Percentiles rank a stretch among this genome's conserved stretches.
phyloP scores from a whole-genome alignment of 352 stramenopile genomes.

The Phytophthora crassamura region DNA sequence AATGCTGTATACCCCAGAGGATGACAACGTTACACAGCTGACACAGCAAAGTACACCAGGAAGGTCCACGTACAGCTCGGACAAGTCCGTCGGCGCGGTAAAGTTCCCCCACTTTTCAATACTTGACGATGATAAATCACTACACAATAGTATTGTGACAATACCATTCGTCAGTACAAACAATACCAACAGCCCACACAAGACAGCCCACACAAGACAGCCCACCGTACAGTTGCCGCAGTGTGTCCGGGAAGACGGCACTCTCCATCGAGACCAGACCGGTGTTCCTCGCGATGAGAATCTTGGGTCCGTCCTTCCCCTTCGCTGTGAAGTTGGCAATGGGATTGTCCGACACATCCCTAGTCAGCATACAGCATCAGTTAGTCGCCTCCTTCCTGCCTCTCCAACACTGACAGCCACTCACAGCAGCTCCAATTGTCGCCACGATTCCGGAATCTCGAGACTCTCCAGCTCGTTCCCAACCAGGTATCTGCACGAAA shows the following conservation, averaged over 20 bases:
- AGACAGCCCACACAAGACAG: background rate
- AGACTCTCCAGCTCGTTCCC: conserved; percentile 26
- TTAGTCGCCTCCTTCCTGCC: no score
- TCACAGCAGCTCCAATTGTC: conserved; percentile 29
- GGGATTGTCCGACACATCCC: conserved; percentile 38
- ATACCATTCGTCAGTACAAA: background rate
- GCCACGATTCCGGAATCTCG: conserved; percentile 25
- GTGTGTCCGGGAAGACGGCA: conserved; percentile 19
- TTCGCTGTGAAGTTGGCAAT: conserved; percentile 29
- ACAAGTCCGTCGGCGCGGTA: conserved; percentile 35
- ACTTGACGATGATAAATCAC: conserved; percentile 30
- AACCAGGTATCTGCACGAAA: conserved; percentile 26
- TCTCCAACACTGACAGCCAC: background rate
- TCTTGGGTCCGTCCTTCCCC: conserved; percentile 27
- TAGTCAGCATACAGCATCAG: background rate
- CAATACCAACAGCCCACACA: background rate
- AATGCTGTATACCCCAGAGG: conserved; percentile 15
- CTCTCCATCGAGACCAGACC: conserved; percentile 22
- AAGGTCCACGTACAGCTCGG: conserved; percentile 30
- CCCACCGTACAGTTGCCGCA: conserved; percentile 25
- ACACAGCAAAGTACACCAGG: background rate
- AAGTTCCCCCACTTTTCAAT: conserved; percentile 34
- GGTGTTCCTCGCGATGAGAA: conserved; percentile 32
- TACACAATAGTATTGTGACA: no score
- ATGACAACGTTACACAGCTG: background rate